These are phyloP conservation scores for Kodamaea nitidulidarum DNA, from an alignment of 805 yeast species.

Conservation along the genomic window DNA sequence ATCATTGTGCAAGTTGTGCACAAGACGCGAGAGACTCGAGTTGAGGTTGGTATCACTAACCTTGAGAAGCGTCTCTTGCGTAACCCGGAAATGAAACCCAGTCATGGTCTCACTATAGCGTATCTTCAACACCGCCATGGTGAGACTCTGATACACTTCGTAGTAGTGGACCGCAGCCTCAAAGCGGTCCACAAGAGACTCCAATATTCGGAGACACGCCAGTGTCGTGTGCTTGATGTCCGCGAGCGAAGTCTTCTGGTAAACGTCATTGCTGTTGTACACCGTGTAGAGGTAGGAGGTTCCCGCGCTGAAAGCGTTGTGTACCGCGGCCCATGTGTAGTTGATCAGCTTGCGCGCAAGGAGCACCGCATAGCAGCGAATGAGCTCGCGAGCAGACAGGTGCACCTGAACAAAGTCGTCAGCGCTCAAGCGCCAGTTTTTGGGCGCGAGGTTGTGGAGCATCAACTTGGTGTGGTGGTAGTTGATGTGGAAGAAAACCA, in stretches of 20 bases:
- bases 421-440: constrained; percentile 48
- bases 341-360: constrained; percentile 58
- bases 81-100: too few relatives aligned
- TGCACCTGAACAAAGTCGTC: constrained; percentile 55
- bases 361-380: constrained; percentile 57
- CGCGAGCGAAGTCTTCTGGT: constrained; percentile 42
- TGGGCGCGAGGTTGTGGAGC: constrained; percentile 76
- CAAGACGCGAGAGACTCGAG: constrained; percentile 36
- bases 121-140: constrained; percentile 66
- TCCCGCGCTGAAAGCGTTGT: constrained; percentile 84
- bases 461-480: constrained; percentile 71
- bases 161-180: constrained; percentile 74
- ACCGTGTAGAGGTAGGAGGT: constrained; percentile 76
- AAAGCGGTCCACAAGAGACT: constrained; percentile 62
- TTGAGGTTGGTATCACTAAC: constrained; percentile 27
- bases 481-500: constrained; percentile 67
- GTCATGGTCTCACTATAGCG: constrained; percentile 39
- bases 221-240: constrained; percentile 47
- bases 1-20: constrained; percentile 24
- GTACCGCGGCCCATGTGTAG: constrained; percentile 92
- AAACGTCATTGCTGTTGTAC: constrained; percentile 59
- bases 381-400: constrained; percentile 63
- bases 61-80: too few relatives aligned
- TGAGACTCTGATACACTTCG: constrained; percentile 65
- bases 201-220: constrained; percentile 54